Evolutionary conservation across 208 protist species (phyloP), one percentile per base, ranked within the genome.

Genomic region (Leishmania turanica): DNA sequence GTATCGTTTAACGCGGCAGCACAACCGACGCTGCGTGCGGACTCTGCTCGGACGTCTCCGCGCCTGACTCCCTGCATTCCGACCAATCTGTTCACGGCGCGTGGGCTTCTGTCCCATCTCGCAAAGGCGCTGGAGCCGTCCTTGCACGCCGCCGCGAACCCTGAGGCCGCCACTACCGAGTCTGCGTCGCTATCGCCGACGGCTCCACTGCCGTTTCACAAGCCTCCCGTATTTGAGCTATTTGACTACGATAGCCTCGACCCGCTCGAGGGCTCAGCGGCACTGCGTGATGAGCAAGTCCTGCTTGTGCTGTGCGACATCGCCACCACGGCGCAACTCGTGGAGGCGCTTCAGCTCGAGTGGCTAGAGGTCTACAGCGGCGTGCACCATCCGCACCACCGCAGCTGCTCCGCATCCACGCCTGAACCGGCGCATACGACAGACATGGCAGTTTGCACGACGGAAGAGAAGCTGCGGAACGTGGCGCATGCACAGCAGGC

Each of bases 401-500:
- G 49, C 37, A 72, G 34, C 31, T 69, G 70, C 19, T 40, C 81
- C 3, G 9, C 47, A 13, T n/a, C 81, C 21, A 37, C 77, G 1
- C 62, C 62, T 53, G 62, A 77, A 2, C 31, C 42, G 13, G 40
- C 64, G 42, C 70, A 51, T n/a, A 75, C 40, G 27, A 82, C 77
- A 60, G 82, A 85, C 51, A 78, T 81, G 82, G 82, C 82, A 11
- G 78, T 85, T 47, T 85, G 82, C 56, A 85, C 82, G 49, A 85
- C 78, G 24, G 82, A 85, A 54, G 82, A 85, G 73, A 65, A 75
- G 31, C 74, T 85, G 78, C 77, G 73, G 42, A 85, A 85, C 56
- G 71, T 85, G 45, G 77, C 37, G 45, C 82, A 76, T 24, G 82
- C 82, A 42, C 82, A 64, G 34, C 58, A 75, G 31, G 82, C 82